Evolutionary conservation across 495 filamentous ascomycete genomes (phyloP), one percentile per base, ranked within the genome.

Genomic region (Xylaria acuta): DNA sequence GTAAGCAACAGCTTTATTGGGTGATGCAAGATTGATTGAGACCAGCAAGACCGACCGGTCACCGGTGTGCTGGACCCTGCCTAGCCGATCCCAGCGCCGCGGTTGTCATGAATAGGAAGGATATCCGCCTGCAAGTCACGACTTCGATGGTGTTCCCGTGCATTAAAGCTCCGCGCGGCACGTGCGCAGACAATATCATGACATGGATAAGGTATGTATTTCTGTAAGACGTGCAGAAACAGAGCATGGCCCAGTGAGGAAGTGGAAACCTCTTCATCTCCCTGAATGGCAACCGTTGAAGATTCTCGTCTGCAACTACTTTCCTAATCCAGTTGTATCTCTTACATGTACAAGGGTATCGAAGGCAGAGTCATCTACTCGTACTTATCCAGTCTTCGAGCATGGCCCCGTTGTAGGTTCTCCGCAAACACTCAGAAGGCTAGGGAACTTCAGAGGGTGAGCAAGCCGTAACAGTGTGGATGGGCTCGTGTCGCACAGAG

Each of bases 21-120:
- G n/a, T 18, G 47, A 53, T 38, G 45, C 45, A 53, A 56, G 65
- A 54, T 67, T 54, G 45, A 49, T 49, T 16, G 22, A 25, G 34
- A 40, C 20, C 49, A 43, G 47, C 49, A 25, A 11, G 25, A 38
- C 27, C 58, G 7, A 67, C 34, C 32, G 18, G 27, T 38, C 45
- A 25, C 32, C 32, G 49, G 32, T 40, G 43, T 54, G 49, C 14
- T 56, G 36, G 49, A 43, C 43, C 49, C 41, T 30, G 16, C 43
- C 16, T 22, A 34, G 43, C n/a, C 38, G 27, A 34, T 65, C 27
- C 41, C 64, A 51, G 64, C 45, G 30, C 43, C 64, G 30, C 20
- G 64, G 62, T 51, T 66, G 64, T 36, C 22, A 56, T 56, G 49
- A 56, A 54, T 67, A 40, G 47, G 49, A 67, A 67, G 36, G 49